Conservation (phyloP, 1,139 yeast genomes). For the Suhomyces bribrorum region DNA sequence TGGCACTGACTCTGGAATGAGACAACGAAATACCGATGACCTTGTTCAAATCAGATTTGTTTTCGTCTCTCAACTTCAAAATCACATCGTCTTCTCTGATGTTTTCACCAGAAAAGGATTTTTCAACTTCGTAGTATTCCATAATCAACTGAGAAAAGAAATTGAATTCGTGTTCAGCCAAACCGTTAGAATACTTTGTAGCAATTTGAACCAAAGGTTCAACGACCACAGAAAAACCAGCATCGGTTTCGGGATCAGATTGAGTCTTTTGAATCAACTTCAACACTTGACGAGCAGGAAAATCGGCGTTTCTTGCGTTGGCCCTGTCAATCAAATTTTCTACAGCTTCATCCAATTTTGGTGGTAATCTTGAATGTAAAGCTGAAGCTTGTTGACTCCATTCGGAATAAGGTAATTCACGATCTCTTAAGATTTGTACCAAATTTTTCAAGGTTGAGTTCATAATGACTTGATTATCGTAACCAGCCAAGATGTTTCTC, state of each 20-base stretch:
- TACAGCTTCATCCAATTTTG: constrained; percentile 69
- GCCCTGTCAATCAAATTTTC: constrained; percentile 67
- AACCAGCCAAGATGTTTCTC: constrained; percentile 81
- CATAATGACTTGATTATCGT: constrained; percentile 94
- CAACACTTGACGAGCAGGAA: constrained; percentile 86
- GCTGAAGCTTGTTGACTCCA: constrained; percentile 89
- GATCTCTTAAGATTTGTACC: constrained; percentile 71
- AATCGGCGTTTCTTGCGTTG: constrained; percentile 70
- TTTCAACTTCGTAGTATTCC: constrained; percentile 77
- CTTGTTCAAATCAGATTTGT: constrained; percentile 70
- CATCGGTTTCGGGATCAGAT: constrained; percentile 52
- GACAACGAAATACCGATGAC: constrained; percentile 78
- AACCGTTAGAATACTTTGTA: constrained; percentile 68
- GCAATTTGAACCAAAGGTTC: constrained; percentile 78
- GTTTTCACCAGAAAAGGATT: constrained; percentile 71
- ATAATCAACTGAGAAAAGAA: constrained; percentile 70
- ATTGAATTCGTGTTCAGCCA: constrained; percentile 78
- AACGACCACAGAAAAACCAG: constrained; percentile 55
- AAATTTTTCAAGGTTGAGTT: constrained; percentile 73
- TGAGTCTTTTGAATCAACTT: constrained; percentile 60
- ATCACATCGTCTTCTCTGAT: constrained; percentile 85
- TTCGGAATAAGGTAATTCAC: constrained; percentile 87
- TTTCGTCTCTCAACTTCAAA: constrained; percentile 81
- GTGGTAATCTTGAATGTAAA: constrained; percentile 85
- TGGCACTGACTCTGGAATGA: constrained; percentile 91